Percentiles rank a stretch among this genome's conserved stretches.
These are phyloP conservation scores for Rhododendron williamsianum DNA, from an alignment of 148 eudicot species.

Conservation along the genomic window DNA sequence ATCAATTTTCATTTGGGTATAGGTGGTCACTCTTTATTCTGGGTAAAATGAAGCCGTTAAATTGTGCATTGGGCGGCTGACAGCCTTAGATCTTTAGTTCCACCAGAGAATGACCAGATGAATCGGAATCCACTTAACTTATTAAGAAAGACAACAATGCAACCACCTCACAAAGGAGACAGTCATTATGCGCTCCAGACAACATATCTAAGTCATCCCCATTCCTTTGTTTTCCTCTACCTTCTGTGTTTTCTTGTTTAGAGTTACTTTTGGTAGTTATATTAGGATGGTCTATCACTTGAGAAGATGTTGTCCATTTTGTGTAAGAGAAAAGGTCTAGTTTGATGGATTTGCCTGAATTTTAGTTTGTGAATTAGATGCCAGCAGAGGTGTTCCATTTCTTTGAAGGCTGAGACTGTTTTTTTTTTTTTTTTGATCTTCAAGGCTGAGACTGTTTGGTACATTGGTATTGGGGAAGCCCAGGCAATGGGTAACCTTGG, in stretches of 20 bases:
- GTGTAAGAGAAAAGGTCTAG: not conserved
- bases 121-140: not conserved
- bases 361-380: not conserved
- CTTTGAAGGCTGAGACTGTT: not conserved
- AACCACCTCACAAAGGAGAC: not conserved
- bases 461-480: not conserved
- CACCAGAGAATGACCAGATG: not conserved
- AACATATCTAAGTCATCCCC: not conserved
- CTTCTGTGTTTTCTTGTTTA: not conserved
- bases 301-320: not conserved
- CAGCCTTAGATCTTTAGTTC: not conserved
- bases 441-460: not conserved
- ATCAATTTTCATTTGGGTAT: not conserved
- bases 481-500: not conserved
- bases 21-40: not conserved
- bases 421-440: not conserved
- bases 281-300: not conserved
- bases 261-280: not conserved
- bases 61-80: not conserved
- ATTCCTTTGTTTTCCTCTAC: not conserved
- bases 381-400: not conserved
- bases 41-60: not conserved
- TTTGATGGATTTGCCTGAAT: not conserved
- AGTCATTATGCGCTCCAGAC: not conserved
- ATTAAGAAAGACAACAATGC: not conserved